These are phyloP conservation scores for Psilocybe subaeruginosa DNA, from an alignment of 768 basidiomycete species.

Conservation along the genomic window DNA sequence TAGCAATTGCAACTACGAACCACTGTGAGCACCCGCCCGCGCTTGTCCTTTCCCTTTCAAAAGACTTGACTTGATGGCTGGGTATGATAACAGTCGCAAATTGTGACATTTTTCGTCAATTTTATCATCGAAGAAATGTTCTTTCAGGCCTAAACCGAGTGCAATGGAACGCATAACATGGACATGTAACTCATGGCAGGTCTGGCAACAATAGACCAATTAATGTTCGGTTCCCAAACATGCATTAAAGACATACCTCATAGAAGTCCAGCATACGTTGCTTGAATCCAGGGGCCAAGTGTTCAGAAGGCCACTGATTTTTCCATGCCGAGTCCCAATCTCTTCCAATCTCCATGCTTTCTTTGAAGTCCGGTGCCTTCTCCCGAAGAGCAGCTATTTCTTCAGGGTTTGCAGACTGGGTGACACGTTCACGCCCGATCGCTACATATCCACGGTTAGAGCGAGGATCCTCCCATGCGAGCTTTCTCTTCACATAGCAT, in stretches of 20 bases:
- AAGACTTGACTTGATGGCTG: slow-evolving; percentile 64
- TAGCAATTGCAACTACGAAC: slow-evolving; percentile 28
- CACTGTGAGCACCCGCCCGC: slow-evolving; percentile 83
- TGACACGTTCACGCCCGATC: slow-evolving; percentile 82
- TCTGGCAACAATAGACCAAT: slow-evolving; percentile 37
- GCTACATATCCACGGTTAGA: slow-evolving; percentile 85
- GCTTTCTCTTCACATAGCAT: slow-evolving; percentile 42
- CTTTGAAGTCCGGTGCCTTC: slow-evolving; percentile 81
- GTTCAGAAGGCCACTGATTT: slow-evolving; percentile 79
- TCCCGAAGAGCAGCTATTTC: slow-evolving; percentile 78
- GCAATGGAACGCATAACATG: slow-evolving; percentile 87
- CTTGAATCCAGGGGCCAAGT: slow-evolving; percentile 68
- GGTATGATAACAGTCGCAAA: slow-evolving; percentile 80
- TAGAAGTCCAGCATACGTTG: slow-evolving; percentile 77
- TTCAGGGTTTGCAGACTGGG: slow-evolving; percentile 66
- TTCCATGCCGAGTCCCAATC: slow-evolving; percentile 80
- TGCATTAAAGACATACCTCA: slow-evolving; percentile 41
- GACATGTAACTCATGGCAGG: slow-evolving; percentile 75
- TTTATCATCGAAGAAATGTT: slow-evolving; percentile 75
- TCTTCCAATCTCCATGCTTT: slow-evolving; percentile 88
- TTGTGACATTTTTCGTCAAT: slow-evolving; percentile 82
- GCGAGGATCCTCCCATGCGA: slow-evolving; percentile 86
- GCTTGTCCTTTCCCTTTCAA: slow-evolving; percentile 70
- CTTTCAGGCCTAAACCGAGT: slow-evolving; percentile 72
- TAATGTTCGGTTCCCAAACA: background rate